These are phyloP conservation scores for Oryza glumipatula DNA, from an alignment of 176 grass and related monocot genomes.

Conservation along the genomic window DNA sequence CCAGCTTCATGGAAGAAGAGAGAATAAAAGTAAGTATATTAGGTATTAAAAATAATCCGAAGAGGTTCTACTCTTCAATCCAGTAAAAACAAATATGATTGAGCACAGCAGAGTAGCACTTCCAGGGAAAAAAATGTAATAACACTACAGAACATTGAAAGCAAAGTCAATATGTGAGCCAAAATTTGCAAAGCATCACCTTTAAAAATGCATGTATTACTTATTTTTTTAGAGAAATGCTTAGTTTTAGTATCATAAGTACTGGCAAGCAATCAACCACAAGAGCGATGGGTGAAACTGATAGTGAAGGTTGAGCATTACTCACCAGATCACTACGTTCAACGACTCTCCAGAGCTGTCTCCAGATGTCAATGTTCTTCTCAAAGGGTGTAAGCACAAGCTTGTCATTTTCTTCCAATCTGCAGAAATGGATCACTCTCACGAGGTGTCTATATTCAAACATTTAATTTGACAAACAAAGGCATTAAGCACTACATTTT, in stretches of 20 bases:
- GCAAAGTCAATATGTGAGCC: not conserved
- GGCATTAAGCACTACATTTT: not conserved
- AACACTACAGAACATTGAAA: constrained; percentile 4
- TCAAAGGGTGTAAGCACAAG: constrained; percentile 95
- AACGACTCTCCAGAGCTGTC: constrained; percentile 95
- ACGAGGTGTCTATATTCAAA: not conserved
- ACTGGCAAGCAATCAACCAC: constrained; percentile 5
- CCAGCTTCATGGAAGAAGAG: constrained; percentile 59
- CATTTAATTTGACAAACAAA: not conserved
- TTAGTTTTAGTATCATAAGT: not conserved
- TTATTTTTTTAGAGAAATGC: not conserved
- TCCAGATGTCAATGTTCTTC: constrained; percentile 98
- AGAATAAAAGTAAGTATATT: constrained; percentile 33
- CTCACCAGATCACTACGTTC: constrained; percentile 91
- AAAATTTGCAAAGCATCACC: not conserved
- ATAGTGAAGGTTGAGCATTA: not conserved
- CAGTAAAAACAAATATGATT: not conserved
- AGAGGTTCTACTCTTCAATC: not conserved
- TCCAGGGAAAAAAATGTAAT: not conserved
- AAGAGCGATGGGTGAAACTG: not conserved
- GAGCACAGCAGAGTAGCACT: constrained; percentile 16
- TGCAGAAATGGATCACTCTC: constrained; percentile 35
- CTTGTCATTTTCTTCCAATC: constrained; percentile 89
- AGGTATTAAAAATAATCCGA: not conserved
- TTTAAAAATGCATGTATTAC: not conserved